These are phyloP conservation scores for Dalbergia cultrata DNA, from an alignment of 306 rosid species.

Conservation along the genomic window DNA sequence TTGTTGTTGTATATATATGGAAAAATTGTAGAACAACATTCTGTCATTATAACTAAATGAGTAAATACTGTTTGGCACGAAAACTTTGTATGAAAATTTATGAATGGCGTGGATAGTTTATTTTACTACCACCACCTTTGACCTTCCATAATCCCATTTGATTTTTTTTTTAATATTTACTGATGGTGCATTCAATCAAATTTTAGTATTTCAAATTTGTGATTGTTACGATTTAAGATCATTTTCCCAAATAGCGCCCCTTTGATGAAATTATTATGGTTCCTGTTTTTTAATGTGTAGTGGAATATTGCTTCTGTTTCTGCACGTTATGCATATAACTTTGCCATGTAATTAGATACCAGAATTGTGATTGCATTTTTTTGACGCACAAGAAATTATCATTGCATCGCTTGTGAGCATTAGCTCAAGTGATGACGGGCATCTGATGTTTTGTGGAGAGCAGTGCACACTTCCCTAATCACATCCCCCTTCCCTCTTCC, in stretches of 20 bases:
- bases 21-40: conserved; percentile 19
- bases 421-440: background rate
- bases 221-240: no score
- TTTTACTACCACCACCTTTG: no score
- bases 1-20: conserved; percentile 6
- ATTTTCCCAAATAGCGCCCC: no score
- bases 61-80: no score
- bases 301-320: conserved; percentile 25
- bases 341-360: conserved; percentile 18
- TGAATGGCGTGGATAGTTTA: no score
- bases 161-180: no score
- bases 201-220: no score
- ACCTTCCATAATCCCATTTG: no score
- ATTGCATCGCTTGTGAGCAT: background rate
- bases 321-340: background rate
- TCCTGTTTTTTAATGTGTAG: conserved; percentile 1
- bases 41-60: conserved; percentile 17
- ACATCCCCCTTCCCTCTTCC: background rate
- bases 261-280: background rate
- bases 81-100: no score
- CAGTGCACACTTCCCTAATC: background rate
- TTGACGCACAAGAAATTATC: background rate
- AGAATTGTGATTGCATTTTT: conserved; percentile 1
- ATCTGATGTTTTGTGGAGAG: background rate
- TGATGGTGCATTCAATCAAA: no score